Percentiles rank a stretch among this genome's conserved stretches.
Conservation (phyloP, 2,329 filamentous ascomycete genomes). For the Hypoxylon sp. region DNA sequence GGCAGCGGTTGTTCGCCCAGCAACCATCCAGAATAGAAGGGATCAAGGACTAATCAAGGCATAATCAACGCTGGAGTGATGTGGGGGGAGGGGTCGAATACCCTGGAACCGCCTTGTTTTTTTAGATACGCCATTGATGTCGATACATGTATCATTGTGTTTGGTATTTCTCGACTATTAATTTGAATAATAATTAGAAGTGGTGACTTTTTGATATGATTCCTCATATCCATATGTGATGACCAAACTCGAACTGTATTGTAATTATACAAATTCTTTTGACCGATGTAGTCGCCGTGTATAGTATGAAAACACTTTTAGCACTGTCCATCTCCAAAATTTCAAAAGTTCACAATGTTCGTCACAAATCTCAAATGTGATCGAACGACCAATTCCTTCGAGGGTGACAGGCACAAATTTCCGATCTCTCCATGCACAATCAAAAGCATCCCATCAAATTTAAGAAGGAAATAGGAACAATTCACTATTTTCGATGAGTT, state of each 20-base stretch:
- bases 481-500: conserved; percentile 47
- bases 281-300: not conserved
- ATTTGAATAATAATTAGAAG: not conserved
- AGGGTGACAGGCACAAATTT: conserved; percentile 9
- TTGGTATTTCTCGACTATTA: not conserved
- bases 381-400: conserved; percentile 6
- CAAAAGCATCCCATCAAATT: not conserved
- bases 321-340: conserved; percentile 26
- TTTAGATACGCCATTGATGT: not conserved
- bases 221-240: not conserved
- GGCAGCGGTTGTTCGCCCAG: conserved; percentile 43
- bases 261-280: not conserved
- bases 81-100: conserved; percentile 41
- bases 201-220: not conserved
- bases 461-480: not conserved
- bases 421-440: conserved; percentile 2
- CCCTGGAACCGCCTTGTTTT: not conserved
- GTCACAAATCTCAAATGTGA: conserved; percentile 13
- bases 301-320: conserved; percentile 7
- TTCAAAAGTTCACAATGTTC: conserved; percentile 14
- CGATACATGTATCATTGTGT: not conserved
- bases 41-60: not conserved
- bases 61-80: conserved; percentile 21
- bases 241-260: not conserved
- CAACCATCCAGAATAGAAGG: conserved; percentile 22